Evolutionary conservation across 2,329 filamentous ascomycete genomes (phyloP).

Genomic region (Cercospora canescens): DNA sequence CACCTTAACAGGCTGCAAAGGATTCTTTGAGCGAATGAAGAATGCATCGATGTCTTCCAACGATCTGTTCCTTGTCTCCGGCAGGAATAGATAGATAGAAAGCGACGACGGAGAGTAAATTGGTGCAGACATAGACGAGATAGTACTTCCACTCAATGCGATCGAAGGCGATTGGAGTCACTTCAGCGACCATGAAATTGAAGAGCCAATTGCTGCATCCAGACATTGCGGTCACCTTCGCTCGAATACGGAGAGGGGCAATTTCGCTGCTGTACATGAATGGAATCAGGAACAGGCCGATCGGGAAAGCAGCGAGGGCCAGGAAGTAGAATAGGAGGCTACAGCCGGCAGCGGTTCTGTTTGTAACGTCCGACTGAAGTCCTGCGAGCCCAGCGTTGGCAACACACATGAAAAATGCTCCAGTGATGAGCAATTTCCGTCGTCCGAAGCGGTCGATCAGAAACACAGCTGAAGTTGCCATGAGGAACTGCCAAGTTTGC

Average conservation of each 20-base stretch:
- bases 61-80: constrained; percentile 31
- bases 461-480: constrained; percentile 29
- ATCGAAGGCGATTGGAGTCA: constrained; percentile 58
- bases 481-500: constrained; percentile 33
- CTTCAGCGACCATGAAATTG: constrained; percentile 43
- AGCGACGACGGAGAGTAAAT: constrained; percentile 55
- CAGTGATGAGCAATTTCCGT: constrained; percentile 31
- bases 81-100: constrained; percentile 34
- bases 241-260: constrained; percentile 31
- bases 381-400: constrained; percentile 28
- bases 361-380: constrained; percentile 23
- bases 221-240: constrained; percentile 37
- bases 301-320: constrained; percentile 30
- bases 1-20: constrained; percentile 25
- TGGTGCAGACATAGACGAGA: constrained; percentile 60
- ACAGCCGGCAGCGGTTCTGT: constrained; percentile 25
- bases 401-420: constrained; percentile 30
- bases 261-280: constrained; percentile 39
- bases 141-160: constrained; percentile 46
- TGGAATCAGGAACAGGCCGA: constrained; percentile 33
- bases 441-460: constrained; percentile 34
- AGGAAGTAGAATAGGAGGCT: constrained; percentile 32
- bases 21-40: constrained; percentile 27
- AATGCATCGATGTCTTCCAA: constrained; percentile 35
- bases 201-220: constrained; percentile 61